Evolutionary conservation across 106 monocot genomes (phyloP).

Genomic region (Acorus calamus): DNA sequence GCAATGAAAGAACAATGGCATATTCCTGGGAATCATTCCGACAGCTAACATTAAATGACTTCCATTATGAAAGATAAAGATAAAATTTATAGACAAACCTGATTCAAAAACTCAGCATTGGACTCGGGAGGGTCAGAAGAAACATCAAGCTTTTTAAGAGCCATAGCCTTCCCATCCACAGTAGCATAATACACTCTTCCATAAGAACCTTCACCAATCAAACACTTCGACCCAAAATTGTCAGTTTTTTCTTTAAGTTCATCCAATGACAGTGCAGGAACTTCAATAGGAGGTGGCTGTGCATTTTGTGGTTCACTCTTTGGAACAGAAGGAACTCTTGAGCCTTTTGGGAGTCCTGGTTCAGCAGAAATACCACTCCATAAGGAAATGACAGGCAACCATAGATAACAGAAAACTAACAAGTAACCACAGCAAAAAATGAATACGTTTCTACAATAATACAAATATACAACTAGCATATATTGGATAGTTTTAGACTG

Average conservation of each 20-base stretch:
- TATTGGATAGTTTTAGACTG: too few relatives aligned
- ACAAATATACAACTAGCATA: too few relatives aligned
- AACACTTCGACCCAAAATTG: constrained; percentile 20
- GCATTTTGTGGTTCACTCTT: background rate
- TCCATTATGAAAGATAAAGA: background rate
- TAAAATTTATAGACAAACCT: constrained; percentile 5
- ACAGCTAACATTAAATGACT: background rate
- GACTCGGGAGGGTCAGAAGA: constrained; percentile 14
- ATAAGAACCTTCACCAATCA: constrained; percentile 28
- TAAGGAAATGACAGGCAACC: too few relatives aligned
- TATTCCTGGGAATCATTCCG: background rate
- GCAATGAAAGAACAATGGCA: background rate
- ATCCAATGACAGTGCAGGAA: constrained; percentile 10
- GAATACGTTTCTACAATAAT: too few relatives aligned
- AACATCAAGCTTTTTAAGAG: constrained; percentile 20
- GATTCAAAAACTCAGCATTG: constrained; percentile 14
- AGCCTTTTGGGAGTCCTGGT: background rate
- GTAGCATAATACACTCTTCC: constrained; percentile 24
- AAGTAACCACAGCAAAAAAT: too few relatives aligned
- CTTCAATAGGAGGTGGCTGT: constrained; percentile 8
- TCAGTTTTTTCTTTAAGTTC: constrained; percentile 14
- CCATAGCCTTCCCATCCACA: constrained; percentile 10
- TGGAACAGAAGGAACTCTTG: background rate
- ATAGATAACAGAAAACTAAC: too few relatives aligned
- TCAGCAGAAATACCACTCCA: too few relatives aligned